These are phyloP conservation scores for Acanthamoeba lenticulata DNA, from an alignment of 208 protist genomes.

Conservation along the genomic window DNA sequence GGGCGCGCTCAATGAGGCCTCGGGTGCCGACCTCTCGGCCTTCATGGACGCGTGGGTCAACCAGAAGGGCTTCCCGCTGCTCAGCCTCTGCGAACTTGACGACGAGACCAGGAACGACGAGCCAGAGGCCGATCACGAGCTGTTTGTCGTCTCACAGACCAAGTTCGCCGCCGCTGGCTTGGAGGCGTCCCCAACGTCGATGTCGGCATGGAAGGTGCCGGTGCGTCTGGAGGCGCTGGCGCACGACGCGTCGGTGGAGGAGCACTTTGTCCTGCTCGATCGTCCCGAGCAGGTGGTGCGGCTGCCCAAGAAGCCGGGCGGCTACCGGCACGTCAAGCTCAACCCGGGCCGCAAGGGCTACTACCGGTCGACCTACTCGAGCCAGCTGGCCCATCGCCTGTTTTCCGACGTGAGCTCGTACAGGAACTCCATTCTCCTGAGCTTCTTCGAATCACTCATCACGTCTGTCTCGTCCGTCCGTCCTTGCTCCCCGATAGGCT, in stretches of 20 bases:
- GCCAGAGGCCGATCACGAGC: not conserved
- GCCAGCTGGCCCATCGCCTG: not conserved
- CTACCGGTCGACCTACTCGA: constrained; percentile 73
- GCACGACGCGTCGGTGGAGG: not conserved
- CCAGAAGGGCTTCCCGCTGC: constrained; percentile 93
- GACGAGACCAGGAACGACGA: not conserved
- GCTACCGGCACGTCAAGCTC: constrained; percentile 70
- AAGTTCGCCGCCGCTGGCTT: not conserved
- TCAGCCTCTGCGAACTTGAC: constrained; percentile 57
- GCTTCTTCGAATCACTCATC: not conserved
- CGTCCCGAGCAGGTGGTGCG: not conserved
- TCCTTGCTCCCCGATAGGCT: not conserved
- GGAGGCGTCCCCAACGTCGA: not conserved
- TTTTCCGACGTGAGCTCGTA: not conserved
- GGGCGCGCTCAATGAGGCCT: constrained; percentile 89
- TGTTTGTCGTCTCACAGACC: not conserved
- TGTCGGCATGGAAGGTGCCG: not conserved
- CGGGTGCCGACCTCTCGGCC: constrained; percentile 86
- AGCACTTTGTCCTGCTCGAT: constrained; percentile 21
- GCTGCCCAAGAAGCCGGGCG: constrained; percentile 10
- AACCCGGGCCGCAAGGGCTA: constrained; percentile 74
- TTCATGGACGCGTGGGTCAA: constrained; percentile 93
- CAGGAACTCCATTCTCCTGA: not conserved
- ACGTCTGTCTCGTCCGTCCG: not conserved
- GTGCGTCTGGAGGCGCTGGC: not conserved